Conservation (phyloP, 306 rosid genomes). For the Comarum palustre region DNA sequence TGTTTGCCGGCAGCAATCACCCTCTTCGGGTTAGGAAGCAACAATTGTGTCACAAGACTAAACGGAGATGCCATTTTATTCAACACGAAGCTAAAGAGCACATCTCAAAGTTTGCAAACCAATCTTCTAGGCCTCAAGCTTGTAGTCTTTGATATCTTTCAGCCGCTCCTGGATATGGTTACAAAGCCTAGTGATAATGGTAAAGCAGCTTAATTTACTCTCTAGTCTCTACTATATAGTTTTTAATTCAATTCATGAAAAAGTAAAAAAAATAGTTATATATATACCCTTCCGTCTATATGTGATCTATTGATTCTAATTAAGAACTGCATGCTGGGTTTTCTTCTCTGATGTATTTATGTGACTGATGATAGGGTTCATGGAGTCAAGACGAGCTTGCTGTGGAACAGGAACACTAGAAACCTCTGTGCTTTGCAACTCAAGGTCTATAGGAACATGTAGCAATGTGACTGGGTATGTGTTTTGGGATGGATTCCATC, state of each 20-base stretch:
- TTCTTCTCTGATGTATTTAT: background rate
- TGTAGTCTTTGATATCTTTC: constrained; percentile 47
- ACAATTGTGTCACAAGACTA: constrained; percentile 45
- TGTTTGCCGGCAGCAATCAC: constrained; percentile 55
- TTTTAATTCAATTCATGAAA: background rate
- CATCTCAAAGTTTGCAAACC: constrained; percentile 41
- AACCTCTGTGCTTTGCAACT: constrained; percentile 57
- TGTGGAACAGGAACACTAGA: constrained; percentile 65
- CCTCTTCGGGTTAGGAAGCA: constrained; percentile 52
- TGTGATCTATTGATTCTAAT: background rate
- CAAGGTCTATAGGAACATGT: constrained; percentile 50
- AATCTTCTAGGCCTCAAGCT: constrained; percentile 45
- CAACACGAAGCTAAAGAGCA: constrained; percentile 47
- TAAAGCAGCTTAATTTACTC: constrained; percentile 5
- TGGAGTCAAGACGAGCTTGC: constrained; percentile 53
- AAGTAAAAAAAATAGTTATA: too few species aligned
- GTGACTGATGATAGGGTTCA: constrained; percentile 37
- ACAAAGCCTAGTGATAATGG: constrained; percentile 41
- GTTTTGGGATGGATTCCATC: constrained; percentile 72
- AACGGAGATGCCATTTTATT: constrained; percentile 52
- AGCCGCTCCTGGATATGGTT: constrained; percentile 49
- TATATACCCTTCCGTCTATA: too few species aligned
- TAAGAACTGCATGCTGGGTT: background rate
- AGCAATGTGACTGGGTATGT: constrained; percentile 49
- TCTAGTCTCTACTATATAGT: too few species aligned